Conservation (phyloP, 2,329 filamentous ascomycete species). For the Aureobasidium subglaciale region DNA sequence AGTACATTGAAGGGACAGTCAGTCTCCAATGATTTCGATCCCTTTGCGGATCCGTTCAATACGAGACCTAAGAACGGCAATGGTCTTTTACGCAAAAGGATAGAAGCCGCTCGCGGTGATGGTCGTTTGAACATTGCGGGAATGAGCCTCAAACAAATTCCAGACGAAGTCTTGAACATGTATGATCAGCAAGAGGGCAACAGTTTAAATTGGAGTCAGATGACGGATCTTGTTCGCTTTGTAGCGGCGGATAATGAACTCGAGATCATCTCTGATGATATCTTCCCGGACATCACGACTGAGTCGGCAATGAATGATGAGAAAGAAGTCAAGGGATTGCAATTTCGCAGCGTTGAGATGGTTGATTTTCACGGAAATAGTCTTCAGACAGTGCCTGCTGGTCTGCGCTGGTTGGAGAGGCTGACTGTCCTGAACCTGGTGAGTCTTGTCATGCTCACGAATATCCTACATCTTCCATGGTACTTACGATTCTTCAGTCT, state of each 20-base stretch:
- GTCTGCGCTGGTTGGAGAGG: constrained; percentile 63
- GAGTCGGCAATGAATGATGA: constrained; percentile 57
- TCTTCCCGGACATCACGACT: constrained; percentile 65
- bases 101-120: constrained; percentile 65
- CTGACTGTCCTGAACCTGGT: constrained; percentile 73
- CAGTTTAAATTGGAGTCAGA: constrained; percentile 77
- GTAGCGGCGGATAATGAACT: constrained; percentile 88
- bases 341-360: constrained; percentile 74
- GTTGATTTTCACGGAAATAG: constrained; percentile 83
- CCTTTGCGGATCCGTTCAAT: constrained; percentile 64
- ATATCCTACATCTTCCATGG: background rate
- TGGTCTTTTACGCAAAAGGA: constrained; percentile 65
- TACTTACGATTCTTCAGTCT: constrained; percentile 45
- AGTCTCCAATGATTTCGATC: no score
- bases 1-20: constrained; percentile 11
- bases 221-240: constrained; percentile 77
- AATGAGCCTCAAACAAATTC: constrained; percentile 71
- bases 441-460: background rate
- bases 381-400: constrained; percentile 64
- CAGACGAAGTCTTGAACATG: constrained; percentile 79
- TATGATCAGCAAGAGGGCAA: constrained; percentile 64
- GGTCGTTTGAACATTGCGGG: constrained; percentile 85
- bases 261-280: constrained; percentile 60
- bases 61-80: constrained; percentile 53
- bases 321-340: constrained; percentile 55